Conservation (phyloP, 768 basidiomycete species). For the Lentinula detonsa region DNA sequence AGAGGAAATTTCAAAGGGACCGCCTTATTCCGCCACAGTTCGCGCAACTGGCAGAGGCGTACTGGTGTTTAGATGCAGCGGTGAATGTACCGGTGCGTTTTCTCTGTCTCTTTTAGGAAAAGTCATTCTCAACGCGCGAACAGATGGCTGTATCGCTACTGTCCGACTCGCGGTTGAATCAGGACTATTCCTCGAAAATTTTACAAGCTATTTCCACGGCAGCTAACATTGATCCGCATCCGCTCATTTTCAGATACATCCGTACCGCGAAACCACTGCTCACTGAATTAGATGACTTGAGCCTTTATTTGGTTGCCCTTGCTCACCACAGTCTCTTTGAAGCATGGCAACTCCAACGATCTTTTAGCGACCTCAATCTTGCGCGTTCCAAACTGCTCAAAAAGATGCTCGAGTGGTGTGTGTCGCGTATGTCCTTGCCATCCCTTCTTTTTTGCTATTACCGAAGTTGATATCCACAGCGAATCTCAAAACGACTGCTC, state of each 20-base stretch:
- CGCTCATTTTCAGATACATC: conserved; percentile 67
- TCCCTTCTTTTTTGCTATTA: not conserved
- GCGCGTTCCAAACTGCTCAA: conserved; percentile 49
- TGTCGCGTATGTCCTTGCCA: conserved; percentile 49
- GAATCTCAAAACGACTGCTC: conserved; percentile 47
- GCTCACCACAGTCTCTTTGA: conserved; percentile 58
- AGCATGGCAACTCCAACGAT: conserved; percentile 73
- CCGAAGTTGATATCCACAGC: conserved; percentile 30
- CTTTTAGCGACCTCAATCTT: conserved; percentile 54
- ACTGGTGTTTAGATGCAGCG: conserved; percentile 76
- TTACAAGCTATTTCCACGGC: conserved; percentile 54
- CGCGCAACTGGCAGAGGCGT: conserved; percentile 70
- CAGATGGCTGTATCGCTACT: conserved; percentile 70
- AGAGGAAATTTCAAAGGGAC: conserved; percentile 45
- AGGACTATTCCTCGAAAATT: conserved; percentile 76
- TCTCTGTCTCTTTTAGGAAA: not conserved
- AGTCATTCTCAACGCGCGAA: not conserved
- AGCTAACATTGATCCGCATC: conserved; percentile 34
- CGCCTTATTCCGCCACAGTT: conserved; percentile 74
- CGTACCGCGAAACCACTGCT: conserved; percentile 70
- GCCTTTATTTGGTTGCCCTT: conserved; percentile 63
- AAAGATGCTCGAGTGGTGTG: conserved; percentile 61
- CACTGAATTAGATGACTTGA: conserved; percentile 63
- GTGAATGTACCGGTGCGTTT: conserved; percentile 54
- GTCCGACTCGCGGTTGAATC: conserved; percentile 67